These are phyloP conservation scores for Amanita phalloides DNA, from an alignment of 768 basidiomycete genomes.

Conservation along the genomic window DNA sequence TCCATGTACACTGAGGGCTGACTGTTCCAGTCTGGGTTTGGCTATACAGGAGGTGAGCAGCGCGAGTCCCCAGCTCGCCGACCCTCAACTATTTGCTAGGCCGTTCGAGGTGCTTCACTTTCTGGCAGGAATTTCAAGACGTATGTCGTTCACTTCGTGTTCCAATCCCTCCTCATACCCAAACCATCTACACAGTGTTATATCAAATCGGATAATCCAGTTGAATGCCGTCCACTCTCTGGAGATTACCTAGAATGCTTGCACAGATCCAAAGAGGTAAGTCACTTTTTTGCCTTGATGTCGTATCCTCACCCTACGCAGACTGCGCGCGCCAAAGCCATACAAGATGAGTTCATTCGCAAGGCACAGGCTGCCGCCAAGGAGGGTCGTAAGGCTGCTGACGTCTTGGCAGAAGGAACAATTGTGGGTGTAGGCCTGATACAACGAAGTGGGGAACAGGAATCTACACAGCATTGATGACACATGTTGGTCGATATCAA, in stretches of 20 bases:
- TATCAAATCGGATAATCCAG: constrained; percentile 64
- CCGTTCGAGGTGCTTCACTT: constrained; percentile 77
- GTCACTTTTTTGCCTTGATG: constrained; percentile 11
- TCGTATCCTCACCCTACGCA: constrained; percentile 21
- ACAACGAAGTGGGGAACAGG: constrained; percentile 29
- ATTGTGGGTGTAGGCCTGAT: constrained; percentile 72
- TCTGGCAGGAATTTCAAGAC: constrained; percentile 87
- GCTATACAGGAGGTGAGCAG: constrained; percentile 29
- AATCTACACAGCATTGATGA: background rate
- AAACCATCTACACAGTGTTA: constrained; percentile 56
- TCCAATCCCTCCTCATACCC: background rate
- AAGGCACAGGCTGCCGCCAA: constrained; percentile 54
- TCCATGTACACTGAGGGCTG: background rate
- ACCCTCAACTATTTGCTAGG: constrained; percentile 29
- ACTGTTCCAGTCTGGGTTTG: constrained; percentile 30
- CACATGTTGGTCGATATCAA: background rate
- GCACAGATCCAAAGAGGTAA: constrained; percentile 81
- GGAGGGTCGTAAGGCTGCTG: constrained; percentile 62
- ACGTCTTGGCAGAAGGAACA: constrained; percentile 62
- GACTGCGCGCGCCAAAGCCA: constrained; percentile 41
- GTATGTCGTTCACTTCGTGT: constrained; percentile 19
- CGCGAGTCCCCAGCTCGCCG: background rate
- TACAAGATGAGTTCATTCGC: constrained; percentile 64
- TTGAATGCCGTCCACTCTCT: constrained; percentile 56
- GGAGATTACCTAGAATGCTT: constrained; percentile 91